Conservation (phyloP, 768 basidiomycete species). For the Termitomyces sp. region DNA sequence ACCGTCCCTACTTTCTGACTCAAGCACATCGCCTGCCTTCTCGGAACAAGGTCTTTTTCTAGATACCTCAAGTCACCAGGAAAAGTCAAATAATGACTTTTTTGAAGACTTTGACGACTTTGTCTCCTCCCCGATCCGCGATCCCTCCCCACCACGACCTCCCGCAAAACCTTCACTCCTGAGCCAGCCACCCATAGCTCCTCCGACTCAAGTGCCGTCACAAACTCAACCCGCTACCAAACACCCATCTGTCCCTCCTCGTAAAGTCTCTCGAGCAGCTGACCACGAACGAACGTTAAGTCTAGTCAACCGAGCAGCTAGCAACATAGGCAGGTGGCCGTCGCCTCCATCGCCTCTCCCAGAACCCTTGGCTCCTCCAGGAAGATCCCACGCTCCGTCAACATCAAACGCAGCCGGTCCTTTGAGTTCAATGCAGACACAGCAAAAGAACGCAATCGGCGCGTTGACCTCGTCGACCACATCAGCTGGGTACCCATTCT, state of each 20-base stretch:
- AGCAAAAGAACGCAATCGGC: slow-evolving; percentile 22
- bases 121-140: slow-evolving; percentile 32
- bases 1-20: slow-evolving; percentile 12
- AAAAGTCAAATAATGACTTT: slow-evolving; percentile 5
- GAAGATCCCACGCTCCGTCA: neutral
- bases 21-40: slow-evolving; percentile 18
- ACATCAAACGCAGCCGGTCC: slow-evolving; percentile 7
- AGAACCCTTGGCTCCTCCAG: slow-evolving; percentile 15
- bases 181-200: slow-evolving; percentile 3
- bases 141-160: slow-evolving; percentile 42
- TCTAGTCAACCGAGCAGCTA: slow-evolving; percentile 51
- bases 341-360: slow-evolving; percentile 24
- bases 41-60: slow-evolving; percentile 12
- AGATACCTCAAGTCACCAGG: slow-evolving; percentile 13
- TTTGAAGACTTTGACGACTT: slow-evolving; percentile 25
- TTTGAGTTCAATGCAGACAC: slow-evolving; percentile 20
- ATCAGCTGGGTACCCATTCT: slow-evolving; percentile 6
- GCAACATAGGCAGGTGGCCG: slow-evolving; percentile 41
- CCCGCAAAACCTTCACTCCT: slow-evolving; percentile 25
- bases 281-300: slow-evolving; percentile 54
- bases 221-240: slow-evolving; percentile 7
- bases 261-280: slow-evolving; percentile 29
- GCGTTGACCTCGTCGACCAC: slow-evolving; percentile 15
- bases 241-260: slow-evolving; percentile 14
- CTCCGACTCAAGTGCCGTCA: neutral